phyloP scores from a whole-genome alignment of 192 early-diverging fungal genomes.

The Backusella circina region DNA sequence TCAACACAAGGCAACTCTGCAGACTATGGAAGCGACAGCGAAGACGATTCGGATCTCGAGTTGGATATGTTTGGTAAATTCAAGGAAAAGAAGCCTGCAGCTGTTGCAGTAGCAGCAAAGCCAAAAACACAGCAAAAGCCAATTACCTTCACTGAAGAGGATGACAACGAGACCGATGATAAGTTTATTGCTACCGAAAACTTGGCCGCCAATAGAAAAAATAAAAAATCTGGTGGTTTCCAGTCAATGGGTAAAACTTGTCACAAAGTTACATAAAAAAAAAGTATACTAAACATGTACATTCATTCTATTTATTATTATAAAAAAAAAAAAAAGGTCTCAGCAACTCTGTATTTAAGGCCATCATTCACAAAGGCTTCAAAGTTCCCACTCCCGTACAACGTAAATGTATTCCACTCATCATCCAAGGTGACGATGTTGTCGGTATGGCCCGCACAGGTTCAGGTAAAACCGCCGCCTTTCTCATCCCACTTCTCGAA shows the following conservation, averaged over 20 bases:
- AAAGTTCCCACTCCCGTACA: slow-evolving; percentile 99
- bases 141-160: slow-evolving; percentile 1
- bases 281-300: no score
- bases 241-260: slow-evolving; percentile 91
- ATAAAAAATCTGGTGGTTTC: slow-evolving; percentile 96
- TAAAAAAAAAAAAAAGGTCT: slow-evolving; percentile 67
- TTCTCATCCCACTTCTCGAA: slow-evolving; percentile 85
- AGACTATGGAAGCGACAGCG: neutral
- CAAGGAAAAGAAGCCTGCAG: neutral
- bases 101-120: neutral
- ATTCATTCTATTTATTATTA: neutral
- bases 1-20: neutral
- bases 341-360: slow-evolving; percentile 77
- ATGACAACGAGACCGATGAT: slow-evolving; percentile 20
- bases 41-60: slow-evolving; percentile 21
- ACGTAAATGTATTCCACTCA: slow-evolving; percentile 89
- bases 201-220: slow-evolving; percentile 78
- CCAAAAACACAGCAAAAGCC: slow-evolving; percentile 2
- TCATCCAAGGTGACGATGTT: slow-evolving; percentile 89
- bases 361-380: slow-evolving; percentile 90
- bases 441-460: slow-evolving; percentile 99
- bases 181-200: slow-evolving; percentile 46
- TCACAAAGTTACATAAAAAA: neutral
- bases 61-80: slow-evolving; percentile 34
- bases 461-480: slow-evolving; percentile 90